phyloP scores from a whole-genome alignment of 2,329 filamentous ascomycete genomes.

The Penicillium sp. region DNA sequence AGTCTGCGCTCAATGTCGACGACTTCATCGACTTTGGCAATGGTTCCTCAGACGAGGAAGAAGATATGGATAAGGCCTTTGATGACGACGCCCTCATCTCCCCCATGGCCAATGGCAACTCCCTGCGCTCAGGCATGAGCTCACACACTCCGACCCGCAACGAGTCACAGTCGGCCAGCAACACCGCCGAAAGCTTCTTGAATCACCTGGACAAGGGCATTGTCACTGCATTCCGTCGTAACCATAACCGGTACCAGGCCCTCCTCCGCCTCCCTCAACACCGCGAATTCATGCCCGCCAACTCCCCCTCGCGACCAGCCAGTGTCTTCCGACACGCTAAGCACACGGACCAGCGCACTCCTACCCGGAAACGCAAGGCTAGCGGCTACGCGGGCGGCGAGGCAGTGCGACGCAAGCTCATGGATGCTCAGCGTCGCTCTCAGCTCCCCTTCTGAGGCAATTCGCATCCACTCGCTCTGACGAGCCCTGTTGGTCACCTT shows the following conservation, averaged over 20 bases:
- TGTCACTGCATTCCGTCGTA: conserved; percentile 73
- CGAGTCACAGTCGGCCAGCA: conserved; percentile 31
- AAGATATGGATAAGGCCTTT: conserved; percentile 48
- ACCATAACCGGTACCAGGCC: conserved; percentile 52
- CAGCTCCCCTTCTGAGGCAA: conserved; percentile 37
- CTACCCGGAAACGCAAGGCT: conserved; percentile 41
- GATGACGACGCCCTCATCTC: conserved; percentile 45
- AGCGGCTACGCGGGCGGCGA: conserved; percentile 40
- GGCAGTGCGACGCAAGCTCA: conserved; percentile 44
- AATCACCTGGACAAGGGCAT: conserved; percentile 67
- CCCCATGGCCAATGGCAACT: conserved; percentile 47
- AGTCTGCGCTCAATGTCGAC: conserved; percentile 61
- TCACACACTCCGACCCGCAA: conserved; percentile 38
- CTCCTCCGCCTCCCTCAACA: conserved; percentile 49
- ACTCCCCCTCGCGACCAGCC: conserved; percentile 42
- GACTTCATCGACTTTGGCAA: conserved; percentile 71
- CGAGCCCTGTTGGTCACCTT: background rate
- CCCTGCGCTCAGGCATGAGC: conserved; percentile 28
- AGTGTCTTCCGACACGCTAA: conserved; percentile 45
- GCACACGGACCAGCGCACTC: conserved; percentile 40
- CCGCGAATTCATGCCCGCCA: conserved; percentile 45
- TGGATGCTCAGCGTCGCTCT: conserved; percentile 42
- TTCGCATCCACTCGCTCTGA: background rate
- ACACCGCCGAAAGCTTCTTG: conserved; percentile 53
- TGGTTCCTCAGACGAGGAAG: conserved; percentile 59